Evolutionary conservation across 169 alveolate species (phyloP).

Genomic region (Eimeria praecox): DNA sequence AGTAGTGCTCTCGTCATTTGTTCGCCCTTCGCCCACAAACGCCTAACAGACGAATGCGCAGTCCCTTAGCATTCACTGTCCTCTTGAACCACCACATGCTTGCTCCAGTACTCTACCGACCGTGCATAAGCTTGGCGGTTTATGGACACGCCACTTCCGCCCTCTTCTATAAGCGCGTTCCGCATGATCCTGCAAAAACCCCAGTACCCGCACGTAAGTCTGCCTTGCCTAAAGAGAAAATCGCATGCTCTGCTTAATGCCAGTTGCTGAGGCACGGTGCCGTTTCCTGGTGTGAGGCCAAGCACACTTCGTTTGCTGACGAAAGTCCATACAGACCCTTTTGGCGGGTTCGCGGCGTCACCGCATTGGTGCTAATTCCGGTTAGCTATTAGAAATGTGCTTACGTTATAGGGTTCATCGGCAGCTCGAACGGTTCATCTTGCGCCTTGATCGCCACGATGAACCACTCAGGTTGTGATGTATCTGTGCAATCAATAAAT

Average conservation of each 20-base stretch:
- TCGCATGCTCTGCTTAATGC: too few relatives aligned
- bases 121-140: constrained; percentile 94
- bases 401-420: constrained; percentile 98
- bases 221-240: background rate
- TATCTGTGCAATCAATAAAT: background rate
- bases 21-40: background rate
- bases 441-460: constrained; percentile 93
- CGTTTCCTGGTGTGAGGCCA: background rate
- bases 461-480: constrained; percentile 93
- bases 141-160: constrained; percentile 99
- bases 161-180: constrained; percentile 97
- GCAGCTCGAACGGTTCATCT: constrained; percentile 94
- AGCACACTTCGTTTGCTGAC: background rate
- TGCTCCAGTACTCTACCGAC: constrained; percentile 98
- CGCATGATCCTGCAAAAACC: constrained; percentile 91
- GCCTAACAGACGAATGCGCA: background rate
- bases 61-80: background rate
- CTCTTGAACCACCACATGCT: constrained; percentile 92
- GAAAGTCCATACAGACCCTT: background rate
- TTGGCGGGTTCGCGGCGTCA: background rate
- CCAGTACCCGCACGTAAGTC: background rate
- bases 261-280: background rate
- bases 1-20: background rate
- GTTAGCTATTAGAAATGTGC: background rate
- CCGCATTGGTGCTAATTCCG: background rate